Evolutionary conservation across 306 rosid genomes (phyloP).

Genomic region (Amphicarpaea edgeworthii): DNA sequence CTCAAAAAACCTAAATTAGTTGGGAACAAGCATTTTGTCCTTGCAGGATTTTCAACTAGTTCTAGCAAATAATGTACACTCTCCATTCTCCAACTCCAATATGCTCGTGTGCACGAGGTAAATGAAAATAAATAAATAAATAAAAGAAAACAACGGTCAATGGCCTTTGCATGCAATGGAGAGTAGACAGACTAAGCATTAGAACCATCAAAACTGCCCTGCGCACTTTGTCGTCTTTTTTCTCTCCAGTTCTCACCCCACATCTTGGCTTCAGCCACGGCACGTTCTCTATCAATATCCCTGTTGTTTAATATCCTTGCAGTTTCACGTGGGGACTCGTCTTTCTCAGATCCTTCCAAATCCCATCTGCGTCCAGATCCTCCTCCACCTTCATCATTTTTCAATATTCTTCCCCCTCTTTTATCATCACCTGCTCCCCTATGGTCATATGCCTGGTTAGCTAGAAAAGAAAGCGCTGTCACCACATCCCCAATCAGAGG

Average conservation of each 20-base stretch:
- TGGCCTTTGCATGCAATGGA: too few species aligned
- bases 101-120: conserved; percentile 27
- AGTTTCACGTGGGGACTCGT: conserved; percentile 84
- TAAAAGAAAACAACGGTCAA: too few species aligned
- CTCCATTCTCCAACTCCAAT: conserved; percentile 37
- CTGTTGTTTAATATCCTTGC: conserved; percentile 75
- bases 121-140: conserved; percentile 34
- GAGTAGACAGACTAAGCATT: conserved; percentile 59
- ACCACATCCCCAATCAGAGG: conserved; percentile 96
- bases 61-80: conserved; percentile 58
- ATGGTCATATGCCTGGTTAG: conserved; percentile 80
- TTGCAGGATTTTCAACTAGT: conserved; percentile 37
- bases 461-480: conserved; percentile 88
- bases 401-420: conserved; percentile 64
- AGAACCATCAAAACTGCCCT: conserved; percentile 83
- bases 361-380: conserved; percentile 77
- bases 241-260: conserved; percentile 99
- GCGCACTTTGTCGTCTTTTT: conserved; percentile 77
- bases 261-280: conserved; percentile 98
- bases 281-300: conserved; percentile 90
- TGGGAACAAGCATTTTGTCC: conserved; percentile 34
- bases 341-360: conserved; percentile 85
- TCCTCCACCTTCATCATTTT: conserved; percentile 76
- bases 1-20: conserved; percentile 3
- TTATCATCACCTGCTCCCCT: conserved; percentile 73